Percentiles rank a stretch among this genome's conserved stretches.
Conservation (phyloP, 1,139 yeast species). For the Ogataea hybrid region DNA sequence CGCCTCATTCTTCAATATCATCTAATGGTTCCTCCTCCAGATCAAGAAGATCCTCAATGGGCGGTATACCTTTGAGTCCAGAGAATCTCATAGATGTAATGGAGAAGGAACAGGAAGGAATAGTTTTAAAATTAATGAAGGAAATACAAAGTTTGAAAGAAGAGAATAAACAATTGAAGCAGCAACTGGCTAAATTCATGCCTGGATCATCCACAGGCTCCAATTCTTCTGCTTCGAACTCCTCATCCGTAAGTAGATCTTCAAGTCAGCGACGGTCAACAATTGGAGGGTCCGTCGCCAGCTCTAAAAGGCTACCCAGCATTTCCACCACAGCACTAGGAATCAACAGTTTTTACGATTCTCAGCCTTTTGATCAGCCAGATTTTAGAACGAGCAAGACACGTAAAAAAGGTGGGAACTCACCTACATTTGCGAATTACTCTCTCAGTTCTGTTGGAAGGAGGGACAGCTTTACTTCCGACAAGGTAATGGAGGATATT, state of each 20-base stretch:
- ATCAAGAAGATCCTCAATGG: slow-evolving; percentile 20
- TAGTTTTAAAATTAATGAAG: slow-evolving; percentile 55
- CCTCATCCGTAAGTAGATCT: slow-evolving; percentile 20
- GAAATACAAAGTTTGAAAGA: slow-evolving; percentile 52
- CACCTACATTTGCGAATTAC: slow-evolving; percentile 22
- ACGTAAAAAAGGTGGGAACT: slow-evolving; percentile 22
- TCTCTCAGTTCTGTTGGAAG: slow-evolving; percentile 14
- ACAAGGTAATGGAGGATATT: no score
- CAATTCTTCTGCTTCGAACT: slow-evolving; percentile 13
- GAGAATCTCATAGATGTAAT: slow-evolving; percentile 47
- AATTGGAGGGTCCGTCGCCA: slow-evolving; percentile 18
- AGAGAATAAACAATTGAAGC: slow-evolving; percentile 43
- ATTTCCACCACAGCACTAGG: slow-evolving; percentile 9
- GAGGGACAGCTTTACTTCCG: no score
- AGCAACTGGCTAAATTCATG: slow-evolving; percentile 21
- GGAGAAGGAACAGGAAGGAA: slow-evolving; percentile 71
- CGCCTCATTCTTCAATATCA: no score
- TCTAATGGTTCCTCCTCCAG: slow-evolving; percentile 21
- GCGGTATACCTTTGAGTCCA: slow-evolving; percentile 17
- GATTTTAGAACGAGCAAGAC: slow-evolving; percentile 17
- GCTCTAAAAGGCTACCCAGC: slow-evolving; percentile 20
- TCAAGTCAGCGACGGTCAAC: slow-evolving; percentile 27
- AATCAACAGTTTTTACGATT: slow-evolving; percentile 1
- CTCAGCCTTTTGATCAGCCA: slow-evolving; percentile 6
- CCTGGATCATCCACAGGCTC: slow-evolving; percentile 15